phyloP scores from a whole-genome alignment of 2,329 filamentous ascomycete genomes.

The Helicocarpus griseus region DNA sequence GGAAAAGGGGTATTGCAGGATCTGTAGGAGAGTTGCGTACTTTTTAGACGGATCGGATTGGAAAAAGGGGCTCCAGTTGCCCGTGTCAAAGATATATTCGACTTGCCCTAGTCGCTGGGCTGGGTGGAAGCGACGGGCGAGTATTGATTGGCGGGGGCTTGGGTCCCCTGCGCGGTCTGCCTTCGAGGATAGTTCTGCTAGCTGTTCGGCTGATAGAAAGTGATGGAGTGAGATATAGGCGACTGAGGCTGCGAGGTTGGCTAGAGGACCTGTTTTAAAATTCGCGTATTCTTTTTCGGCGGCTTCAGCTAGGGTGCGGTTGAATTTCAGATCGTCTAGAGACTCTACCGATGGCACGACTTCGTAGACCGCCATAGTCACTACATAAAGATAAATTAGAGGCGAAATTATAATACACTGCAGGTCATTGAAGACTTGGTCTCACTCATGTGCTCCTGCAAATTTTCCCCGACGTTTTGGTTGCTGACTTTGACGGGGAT shows the following conservation, averaged over 20 bases:
- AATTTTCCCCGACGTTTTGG: constrained; percentile 39
- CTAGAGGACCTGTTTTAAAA: neutral
- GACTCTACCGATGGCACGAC: neutral
- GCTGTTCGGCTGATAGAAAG: neutral
- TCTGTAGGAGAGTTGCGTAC: constrained; percentile 41
- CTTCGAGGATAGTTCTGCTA: neutral
- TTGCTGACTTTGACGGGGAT: constrained; percentile 37
- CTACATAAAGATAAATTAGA: constrained; percentile 18
- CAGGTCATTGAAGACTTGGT: constrained; percentile 12
- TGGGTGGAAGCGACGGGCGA: neutral
- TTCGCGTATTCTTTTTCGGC: neutral
- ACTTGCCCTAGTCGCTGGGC: neutral
- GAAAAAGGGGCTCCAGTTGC: constrained; percentile 38
- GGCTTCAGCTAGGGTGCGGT: neutral
- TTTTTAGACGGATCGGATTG: constrained; percentile 27
- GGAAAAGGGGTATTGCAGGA: constrained; percentile 45
- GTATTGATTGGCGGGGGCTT: neutral
- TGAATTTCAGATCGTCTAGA: neutral
- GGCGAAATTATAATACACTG: constrained; percentile 16
- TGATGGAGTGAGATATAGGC: neutral
- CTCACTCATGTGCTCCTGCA: constrained; percentile 38
- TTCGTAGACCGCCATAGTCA: constrained; percentile 4
- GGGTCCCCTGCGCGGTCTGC: neutral
- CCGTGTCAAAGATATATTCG: constrained; percentile 11
- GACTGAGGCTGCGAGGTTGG: neutral